Conservation (phyloP, 2,329 filamentous ascomycete species). For the Thelonectria rubi region DNA sequence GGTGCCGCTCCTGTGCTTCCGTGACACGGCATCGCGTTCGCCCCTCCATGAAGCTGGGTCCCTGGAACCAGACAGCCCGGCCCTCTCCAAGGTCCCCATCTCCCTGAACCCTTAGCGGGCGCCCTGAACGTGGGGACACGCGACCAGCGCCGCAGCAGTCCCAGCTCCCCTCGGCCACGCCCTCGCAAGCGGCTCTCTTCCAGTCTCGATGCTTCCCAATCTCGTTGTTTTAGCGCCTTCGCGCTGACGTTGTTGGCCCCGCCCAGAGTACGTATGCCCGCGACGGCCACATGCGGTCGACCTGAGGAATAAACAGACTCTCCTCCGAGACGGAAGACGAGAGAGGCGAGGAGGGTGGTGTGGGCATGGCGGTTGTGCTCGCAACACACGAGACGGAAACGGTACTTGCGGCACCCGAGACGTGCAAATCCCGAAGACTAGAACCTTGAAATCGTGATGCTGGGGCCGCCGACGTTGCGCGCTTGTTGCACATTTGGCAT, state of each 20-base stretch:
- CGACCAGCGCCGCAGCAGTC: conserved; percentile 23
- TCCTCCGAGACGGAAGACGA: conserved; percentile 1
- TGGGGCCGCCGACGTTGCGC: neutral
- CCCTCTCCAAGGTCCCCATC: conserved; percentile 20
- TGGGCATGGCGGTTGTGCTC: conserved; percentile 12
- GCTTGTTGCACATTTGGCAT: conserved; percentile 1
- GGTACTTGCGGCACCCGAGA: conserved; percentile 12
- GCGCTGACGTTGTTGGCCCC: conserved; percentile 34
- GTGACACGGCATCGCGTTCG: conserved; percentile 12
- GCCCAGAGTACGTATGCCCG: conserved; percentile 27
- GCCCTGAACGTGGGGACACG: conserved; percentile 33
- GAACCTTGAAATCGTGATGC: conserved; percentile 14
- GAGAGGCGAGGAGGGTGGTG: neutral
- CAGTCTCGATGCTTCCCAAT: conserved; percentile 6
- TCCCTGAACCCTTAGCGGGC: conserved; percentile 31
- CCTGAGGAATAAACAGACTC: conserved; percentile 1
- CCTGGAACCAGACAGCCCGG: conserved; percentile 6
- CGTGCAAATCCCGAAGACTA: conserved; percentile 4
- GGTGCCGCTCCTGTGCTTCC: conserved; percentile 11
- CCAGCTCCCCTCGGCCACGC: conserved; percentile 13
- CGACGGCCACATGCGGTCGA: neutral
- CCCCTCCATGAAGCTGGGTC: conserved; percentile 14
- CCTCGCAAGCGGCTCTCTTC: conserved; percentile 11
- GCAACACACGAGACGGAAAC: conserved; percentile 8
- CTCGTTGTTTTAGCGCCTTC: conserved; percentile 28